These are phyloP conservation scores for Wallacemonas sp. DNA, from an alignment of 208 protist genomes.

Conservation along the genomic window DNA sequence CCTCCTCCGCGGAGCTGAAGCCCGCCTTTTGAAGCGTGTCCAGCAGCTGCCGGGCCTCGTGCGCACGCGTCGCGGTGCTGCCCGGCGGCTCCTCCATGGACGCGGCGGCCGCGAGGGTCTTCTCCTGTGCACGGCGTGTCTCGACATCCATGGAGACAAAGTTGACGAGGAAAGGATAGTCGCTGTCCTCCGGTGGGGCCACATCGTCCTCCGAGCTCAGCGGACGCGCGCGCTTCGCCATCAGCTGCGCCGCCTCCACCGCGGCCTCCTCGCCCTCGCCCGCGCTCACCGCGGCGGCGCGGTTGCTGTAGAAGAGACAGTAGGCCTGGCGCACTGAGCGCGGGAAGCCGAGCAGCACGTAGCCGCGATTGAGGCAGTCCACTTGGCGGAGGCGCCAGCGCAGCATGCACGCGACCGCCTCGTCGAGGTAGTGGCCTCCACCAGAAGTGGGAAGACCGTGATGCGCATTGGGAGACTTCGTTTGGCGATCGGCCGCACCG, in stretches of 20 bases:
- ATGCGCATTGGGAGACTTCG: not conserved
- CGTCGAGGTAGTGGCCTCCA: conserved; percentile 68
- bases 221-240: conserved; percentile 23
- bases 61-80: not conserved
- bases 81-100: conserved; percentile 17
- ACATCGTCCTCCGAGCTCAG: conserved; percentile 27
- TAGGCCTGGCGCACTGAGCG: conserved; percentile 80
- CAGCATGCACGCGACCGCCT: conserved; percentile 76
- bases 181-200: conserved; percentile 49
- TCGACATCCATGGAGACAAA: conserved; percentile 51
- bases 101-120: not conserved
- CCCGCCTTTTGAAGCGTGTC: conserved; percentile 13
- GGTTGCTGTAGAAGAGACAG: conserved; percentile 70
- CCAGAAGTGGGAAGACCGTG: conserved; percentile 14
- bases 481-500: conserved; percentile 12
- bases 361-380: conserved; percentile 90
- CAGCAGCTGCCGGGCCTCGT: not conserved
- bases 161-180: conserved; percentile 55
- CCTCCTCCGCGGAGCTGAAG: conserved; percentile 27
- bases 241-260: conserved; percentile 17
- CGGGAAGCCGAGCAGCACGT: conserved; percentile 89
- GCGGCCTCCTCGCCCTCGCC: conserved; percentile 29
- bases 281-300: conserved; percentile 23
- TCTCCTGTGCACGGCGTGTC: conserved; percentile 36
- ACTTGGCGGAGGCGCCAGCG: conserved; percentile 83